These are phyloP conservation scores for Somion occarium DNA, from an alignment of 1,284 basidiomycete genomes.

Conservation along the genomic window DNA sequence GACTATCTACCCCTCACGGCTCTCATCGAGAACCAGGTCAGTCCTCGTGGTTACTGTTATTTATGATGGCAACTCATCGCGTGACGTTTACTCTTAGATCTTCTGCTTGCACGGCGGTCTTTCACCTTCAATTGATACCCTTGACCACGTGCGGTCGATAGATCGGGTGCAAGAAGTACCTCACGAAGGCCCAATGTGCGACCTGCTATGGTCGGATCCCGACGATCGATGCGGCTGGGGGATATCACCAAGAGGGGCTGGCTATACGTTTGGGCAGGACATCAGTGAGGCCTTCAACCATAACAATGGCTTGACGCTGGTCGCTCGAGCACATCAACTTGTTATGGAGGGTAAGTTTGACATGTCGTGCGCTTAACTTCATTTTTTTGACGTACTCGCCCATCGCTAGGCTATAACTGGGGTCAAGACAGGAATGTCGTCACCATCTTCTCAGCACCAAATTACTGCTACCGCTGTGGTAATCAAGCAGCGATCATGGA, in stretches of 20 bases:
- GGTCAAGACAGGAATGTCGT: slow-evolving; percentile 99
- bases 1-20: slow-evolving; percentile 97
- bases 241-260: slow-evolving; percentile 97
- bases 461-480: slow-evolving; percentile 99
- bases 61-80: background rate
- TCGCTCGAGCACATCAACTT: slow-evolving; percentile 93
- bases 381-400: slow-evolving; percentile 8
- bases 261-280: slow-evolving; percentile 99
- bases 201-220: slow-evolving; percentile 98
- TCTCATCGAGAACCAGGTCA: slow-evolving; percentile 96
- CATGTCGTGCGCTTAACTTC: background rate
- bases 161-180: slow-evolving; percentile 99
- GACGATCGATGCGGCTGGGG: slow-evolving; percentile 99
- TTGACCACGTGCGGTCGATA: slow-evolving; percentile 98
- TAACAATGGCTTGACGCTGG: slow-evolving; percentile 96
- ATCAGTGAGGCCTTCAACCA: slow-evolving; percentile 98
- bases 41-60: slow-evolving; percentile 29
- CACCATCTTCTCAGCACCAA: slow-evolving; percentile 98
- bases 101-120: slow-evolving; percentile 99
- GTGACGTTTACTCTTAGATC: slow-evolving; percentile 54
- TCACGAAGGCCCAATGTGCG: slow-evolving; percentile 99
- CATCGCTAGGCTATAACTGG: slow-evolving; percentile 81
- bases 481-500: slow-evolving; percentile 99
- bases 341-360: slow-evolving; percentile 91
- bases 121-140: slow-evolving; percentile 98